Base-by-base conservation (phyloP, 1,284 basidiomycete genomes). In the Chalciporus sp. region DNA sequence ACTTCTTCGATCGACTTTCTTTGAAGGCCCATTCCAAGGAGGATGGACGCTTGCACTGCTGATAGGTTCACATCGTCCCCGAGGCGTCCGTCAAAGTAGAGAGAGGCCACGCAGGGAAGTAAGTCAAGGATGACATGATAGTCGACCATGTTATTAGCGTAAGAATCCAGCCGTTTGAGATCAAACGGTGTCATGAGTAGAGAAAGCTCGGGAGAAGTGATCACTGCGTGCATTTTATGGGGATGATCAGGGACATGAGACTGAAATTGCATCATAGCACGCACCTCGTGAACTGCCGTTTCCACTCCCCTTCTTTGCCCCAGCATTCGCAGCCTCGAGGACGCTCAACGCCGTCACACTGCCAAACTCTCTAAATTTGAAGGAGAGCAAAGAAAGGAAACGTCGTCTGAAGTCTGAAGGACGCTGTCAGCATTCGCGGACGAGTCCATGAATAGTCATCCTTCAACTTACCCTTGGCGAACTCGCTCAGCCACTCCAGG, bases 71-170 rank as follows among this genome's bases (percentile, higher is more conserved):
- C 76, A 17, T 79, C 85, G 46, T 76, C 67, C 3, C 76, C 78
- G n/a, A 95, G 75, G 19, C 89, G 82, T 55, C 84, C 81, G 63
- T 90, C 85, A 71, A 99, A 99, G 76, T 92, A 97, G 6, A 98
- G 77, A 14, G 79, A 74, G 1, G 93, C 86, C 33, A 96, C 74
- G 0, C 78, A 81, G 0, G 97, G 95, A 4, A 99, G 77, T 14
- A 99, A 80, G 71, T 99, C 97, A 46, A 99, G 79, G 54, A 99
- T 85, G 64, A 98, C 92, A 69, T 98, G 95, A 68, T 96, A 97
- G 72, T 99, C 97, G 45, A 99, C 81, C 84, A 92, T 88, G 73
- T 95, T 97, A 72, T 96, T 95, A 5, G 94, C 90, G 65, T 99
- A 99, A 7, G 95, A 92, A 61, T 96, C 92, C 33, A 99, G 82